Conservation (phyloP, 116 monocot species). For the Cymodocea nodosa region DNA sequence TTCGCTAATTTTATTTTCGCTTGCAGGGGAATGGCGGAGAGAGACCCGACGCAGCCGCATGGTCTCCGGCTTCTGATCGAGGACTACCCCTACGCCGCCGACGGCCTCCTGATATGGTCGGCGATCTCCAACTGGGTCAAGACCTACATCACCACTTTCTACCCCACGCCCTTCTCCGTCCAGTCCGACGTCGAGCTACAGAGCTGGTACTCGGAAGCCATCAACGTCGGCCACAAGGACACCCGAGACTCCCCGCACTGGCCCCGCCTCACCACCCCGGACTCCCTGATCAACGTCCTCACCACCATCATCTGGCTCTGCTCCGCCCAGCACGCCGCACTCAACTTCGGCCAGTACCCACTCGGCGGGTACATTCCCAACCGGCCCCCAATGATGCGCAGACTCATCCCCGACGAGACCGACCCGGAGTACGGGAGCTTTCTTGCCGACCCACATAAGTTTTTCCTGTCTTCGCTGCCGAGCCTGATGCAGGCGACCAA, state of each 20-base stretch:
- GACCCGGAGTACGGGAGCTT: slow-evolving; percentile 30
- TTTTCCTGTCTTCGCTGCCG: slow-evolving; percentile 33
- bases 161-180: slow-evolving; percentile 14
- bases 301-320: slow-evolving; percentile 67
- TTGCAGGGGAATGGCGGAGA: slow-evolving; percentile 63
- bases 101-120: slow-evolving; percentile 70
- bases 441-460: slow-evolving; percentile 28
- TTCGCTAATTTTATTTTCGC: too few relatives aligned
- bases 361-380: slow-evolving; percentile 66
- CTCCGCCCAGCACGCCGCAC: slow-evolving; percentile 77
- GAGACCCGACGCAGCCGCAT: slow-evolving; percentile 40
- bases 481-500: slow-evolving; percentile 40
- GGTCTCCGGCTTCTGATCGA: slow-evolving; percentile 41
- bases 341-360: slow-evolving; percentile 83
- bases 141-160: slow-evolving; percentile 27
- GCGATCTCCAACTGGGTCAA: slow-evolving; percentile 53
- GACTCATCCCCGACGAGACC: slow-evolving; percentile 39
- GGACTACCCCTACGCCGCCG: slow-evolving; percentile 74
- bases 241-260: slow-evolving; percentile 57
- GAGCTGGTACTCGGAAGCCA: slow-evolving; percentile 54
- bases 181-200: slow-evolving; percentile 44
- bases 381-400: slow-evolving; percentile 45
- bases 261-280: slow-evolving; percentile 32
- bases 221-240: slow-evolving; percentile 60
- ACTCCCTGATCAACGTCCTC: slow-evolving; percentile 26